phyloP scores from a whole-genome alignment of 2,329 filamentous ascomycete genomes.

The Phoma herbarum region DNA sequence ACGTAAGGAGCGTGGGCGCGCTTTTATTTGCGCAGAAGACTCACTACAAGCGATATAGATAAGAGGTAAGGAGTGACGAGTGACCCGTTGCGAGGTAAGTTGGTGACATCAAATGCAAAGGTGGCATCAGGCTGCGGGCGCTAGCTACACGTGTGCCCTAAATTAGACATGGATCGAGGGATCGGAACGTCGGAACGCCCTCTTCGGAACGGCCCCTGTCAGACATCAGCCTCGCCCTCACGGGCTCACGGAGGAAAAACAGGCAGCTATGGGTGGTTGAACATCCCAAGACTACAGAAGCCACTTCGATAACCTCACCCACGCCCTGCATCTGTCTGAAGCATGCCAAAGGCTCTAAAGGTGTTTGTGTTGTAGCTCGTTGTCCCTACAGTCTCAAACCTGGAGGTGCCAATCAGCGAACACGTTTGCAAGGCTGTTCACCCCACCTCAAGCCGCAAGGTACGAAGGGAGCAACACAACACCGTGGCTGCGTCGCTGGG shows the following conservation, averaged over 20 bases:
- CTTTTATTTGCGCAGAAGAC: conserved; percentile 3
- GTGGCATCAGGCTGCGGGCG: conserved; percentile 43
- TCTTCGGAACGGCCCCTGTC: conserved; percentile 12
- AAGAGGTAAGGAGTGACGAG: conserved; percentile 17
- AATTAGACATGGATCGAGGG: conserved; percentile 10
- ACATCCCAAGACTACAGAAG: too few relatives aligned
- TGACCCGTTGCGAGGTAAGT: conserved; percentile 6
- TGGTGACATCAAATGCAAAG: conserved; percentile 25
- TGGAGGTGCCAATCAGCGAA: too few relatives aligned
- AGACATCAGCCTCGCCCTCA: not conserved
- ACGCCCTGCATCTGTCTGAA: too few relatives aligned
- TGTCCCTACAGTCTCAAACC: too few relatives aligned
- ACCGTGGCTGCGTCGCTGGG: not conserved
- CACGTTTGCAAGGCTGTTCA: conserved; percentile 19
- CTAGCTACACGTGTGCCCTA: conserved; percentile 38
- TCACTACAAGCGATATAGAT: not conserved
- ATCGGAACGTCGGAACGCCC: conserved; percentile 18
- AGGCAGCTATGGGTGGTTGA: too few relatives aligned
- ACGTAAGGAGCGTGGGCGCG: conserved; percentile 13
- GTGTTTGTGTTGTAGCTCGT: too few relatives aligned
- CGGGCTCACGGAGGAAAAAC: too few relatives aligned
- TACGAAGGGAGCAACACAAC: not conserved
- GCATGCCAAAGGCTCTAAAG: too few relatives aligned
- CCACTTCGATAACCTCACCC: too few relatives aligned
- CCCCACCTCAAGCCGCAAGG: conserved; percentile 14